Conservation (phyloP, 352 stramenopile genomes). For the Globisporangium orthogonon region DNA sequence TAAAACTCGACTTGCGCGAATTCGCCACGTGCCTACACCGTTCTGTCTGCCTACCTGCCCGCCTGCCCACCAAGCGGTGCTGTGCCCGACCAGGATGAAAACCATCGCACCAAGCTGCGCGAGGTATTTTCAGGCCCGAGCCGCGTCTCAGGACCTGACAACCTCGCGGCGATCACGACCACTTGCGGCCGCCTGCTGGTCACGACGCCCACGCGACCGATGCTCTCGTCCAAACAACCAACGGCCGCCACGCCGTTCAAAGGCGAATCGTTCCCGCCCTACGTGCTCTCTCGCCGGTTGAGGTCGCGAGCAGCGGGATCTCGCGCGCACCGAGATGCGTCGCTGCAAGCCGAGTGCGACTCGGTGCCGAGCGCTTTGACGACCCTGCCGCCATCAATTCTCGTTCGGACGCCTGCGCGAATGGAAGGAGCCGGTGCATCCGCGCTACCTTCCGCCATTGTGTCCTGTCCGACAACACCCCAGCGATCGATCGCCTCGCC, state of each 20-base stretch:
- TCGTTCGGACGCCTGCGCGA: background rate
- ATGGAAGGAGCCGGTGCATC: no score
- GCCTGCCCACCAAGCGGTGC: no score
- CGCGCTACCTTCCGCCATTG: background rate
- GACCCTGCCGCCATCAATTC: background rate
- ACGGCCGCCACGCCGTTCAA: slow-evolving; percentile 35
- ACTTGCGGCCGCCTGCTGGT: no score
- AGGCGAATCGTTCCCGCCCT: slow-evolving; percentile 53
- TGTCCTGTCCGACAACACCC: background rate
- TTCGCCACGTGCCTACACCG: no score
- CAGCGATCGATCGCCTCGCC: background rate
- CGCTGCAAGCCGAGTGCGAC: background rate
- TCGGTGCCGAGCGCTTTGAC: background rate
- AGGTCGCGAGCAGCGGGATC: background rate
- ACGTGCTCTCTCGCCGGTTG: slow-evolving; percentile 29
- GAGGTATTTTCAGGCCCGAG: no score
- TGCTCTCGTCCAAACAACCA: background rate
- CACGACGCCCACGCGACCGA: background rate
- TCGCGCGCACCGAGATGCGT: background rate
- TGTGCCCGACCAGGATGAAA: no score
- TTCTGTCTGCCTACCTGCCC: no score
- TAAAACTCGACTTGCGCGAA: no score
- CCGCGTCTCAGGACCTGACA: no score
- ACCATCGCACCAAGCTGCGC: no score
- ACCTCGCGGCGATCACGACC: no score